phyloP scores from a whole-genome alignment of 108 stramenopile species.

The Hondaea fermentalgiana region DNA sequence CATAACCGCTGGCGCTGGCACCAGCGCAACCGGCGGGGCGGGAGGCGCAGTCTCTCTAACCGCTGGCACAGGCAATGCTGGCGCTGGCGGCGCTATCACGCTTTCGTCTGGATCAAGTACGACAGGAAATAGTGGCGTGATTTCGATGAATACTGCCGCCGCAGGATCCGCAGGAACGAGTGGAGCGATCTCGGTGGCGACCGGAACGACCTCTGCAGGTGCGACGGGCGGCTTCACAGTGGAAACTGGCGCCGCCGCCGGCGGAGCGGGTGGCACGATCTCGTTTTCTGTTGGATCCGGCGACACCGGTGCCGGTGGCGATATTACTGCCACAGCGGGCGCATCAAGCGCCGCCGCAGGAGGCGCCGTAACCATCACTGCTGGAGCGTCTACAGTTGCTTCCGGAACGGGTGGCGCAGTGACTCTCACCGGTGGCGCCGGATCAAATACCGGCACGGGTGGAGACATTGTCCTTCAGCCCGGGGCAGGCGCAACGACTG shows the following conservation, averaged over 20 bases:
- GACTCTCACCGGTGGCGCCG: background rate
- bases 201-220: background rate
- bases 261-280: background rate
- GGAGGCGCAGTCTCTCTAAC: background rate
- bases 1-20: slow-evolving; percentile 28
- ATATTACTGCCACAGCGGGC: background rate
- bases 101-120: background rate
- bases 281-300: background rate
- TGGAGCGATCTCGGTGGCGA: background rate
- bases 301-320: background rate
- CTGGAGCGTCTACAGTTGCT: background rate
- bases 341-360: background rate
- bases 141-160: background rate
- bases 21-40: background rate
- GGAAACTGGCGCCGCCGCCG: background rate
- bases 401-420: background rate
- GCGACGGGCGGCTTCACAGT: background rate
- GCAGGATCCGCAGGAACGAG: background rate
- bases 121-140: background rate
- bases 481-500: background rate
- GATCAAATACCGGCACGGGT: background rate
- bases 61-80: background rate
- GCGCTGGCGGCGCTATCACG: background rate
- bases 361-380: background rate
- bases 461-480: background rate